Conservation (phyloP, 495 filamentous ascomycete species). For the Lentithecium fluviatile region DNA sequence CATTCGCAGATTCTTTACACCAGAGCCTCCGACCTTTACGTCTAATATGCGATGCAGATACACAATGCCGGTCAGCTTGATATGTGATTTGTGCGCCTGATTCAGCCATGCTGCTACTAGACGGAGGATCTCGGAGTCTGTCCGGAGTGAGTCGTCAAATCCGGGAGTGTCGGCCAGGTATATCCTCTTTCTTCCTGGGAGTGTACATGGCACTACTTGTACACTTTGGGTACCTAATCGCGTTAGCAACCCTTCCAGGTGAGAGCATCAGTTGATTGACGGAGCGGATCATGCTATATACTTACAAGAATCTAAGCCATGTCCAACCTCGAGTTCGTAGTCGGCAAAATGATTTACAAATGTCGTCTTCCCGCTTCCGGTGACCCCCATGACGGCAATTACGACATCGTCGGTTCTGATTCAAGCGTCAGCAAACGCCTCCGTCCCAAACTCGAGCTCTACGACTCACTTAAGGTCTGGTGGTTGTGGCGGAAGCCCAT, state of each 20-base stretch:
- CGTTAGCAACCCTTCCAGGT: too few species aligned
- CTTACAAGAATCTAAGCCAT: conserved; percentile 24
- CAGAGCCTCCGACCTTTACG: neutral
- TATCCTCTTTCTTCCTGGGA: conserved; percentile 1
- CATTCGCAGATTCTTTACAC: conserved; percentile 15
- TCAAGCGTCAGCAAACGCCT: neutral
- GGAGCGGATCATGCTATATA: neutral
- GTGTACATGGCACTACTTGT: conserved; percentile 11
- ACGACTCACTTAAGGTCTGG: neutral
- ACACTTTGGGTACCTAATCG: conserved; percentile 9
- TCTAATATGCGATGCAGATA: conserved; percentile 19
- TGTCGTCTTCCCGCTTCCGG: conserved; percentile 21
- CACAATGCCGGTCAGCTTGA: conserved; percentile 20
- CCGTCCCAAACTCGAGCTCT: neutral
- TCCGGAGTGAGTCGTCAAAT: conserved; percentile 19
- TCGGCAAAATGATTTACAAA: conserved; percentile 23
- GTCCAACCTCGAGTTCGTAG: conserved; percentile 2
- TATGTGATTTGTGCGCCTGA: neutral
- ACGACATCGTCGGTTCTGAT: conserved; percentile 21
- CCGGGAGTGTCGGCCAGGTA: conserved; percentile 21
- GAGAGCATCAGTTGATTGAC: neutral
- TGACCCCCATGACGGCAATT: conserved; percentile 41
- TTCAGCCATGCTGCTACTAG: conserved; percentile 18
- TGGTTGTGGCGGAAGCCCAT: neutral
- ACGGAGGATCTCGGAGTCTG: conserved; percentile 12